Base-by-base conservation (phyloP, 306 rosid species). In the Mucuna pruriens region DNA sequence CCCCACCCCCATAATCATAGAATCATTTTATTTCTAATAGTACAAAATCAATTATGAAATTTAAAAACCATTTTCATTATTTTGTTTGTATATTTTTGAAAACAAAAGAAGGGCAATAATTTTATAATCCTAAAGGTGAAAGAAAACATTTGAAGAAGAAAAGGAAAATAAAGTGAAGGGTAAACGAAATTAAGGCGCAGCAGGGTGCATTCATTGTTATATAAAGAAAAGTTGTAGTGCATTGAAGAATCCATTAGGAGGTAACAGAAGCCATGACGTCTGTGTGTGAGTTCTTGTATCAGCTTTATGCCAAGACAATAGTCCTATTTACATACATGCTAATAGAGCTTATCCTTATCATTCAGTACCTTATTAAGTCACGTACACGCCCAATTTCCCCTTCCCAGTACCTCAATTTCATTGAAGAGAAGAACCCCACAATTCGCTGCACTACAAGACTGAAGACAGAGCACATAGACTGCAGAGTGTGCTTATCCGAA, bases 401-500 rank as follows among this genome's bases (percentile, higher is more conserved):
- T 11, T 55, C 89, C 12, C 98, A 90, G 51, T 96, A 84, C 82
- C 88, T 92, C 44, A 91, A 85, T 62, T 86, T 89, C 82, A 87
- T 96, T 5, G 97, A 96, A 60, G 91, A 91, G 76, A 87, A 68
- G 42, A 90, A 83, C 77, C 99, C 99, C 38, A 75, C 97, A 0
- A 75, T 73, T 31, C 71, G 75, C 10, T 91, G 39, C 90, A 81
- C 82, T 6, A 58, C 22, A 44, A 75, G 55, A 3, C 7, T 51
- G 40, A 67, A 64, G 76, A 39, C n/a, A 0, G 76, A 78, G 9
- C 48, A 84, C 3, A 31, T 45, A 52, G 97, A 93, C 22, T 93
- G 99, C 52, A 70, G 90, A 33, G 97, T 96, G 20, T 96, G 99
- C 85, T 85, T 96, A 20, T 86, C 90, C 0, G 97, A 93, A 20